phyloP scores from a whole-genome alignment of 2,329 filamentous ascomycete genomes.

The Xylaria sp. region DNA sequence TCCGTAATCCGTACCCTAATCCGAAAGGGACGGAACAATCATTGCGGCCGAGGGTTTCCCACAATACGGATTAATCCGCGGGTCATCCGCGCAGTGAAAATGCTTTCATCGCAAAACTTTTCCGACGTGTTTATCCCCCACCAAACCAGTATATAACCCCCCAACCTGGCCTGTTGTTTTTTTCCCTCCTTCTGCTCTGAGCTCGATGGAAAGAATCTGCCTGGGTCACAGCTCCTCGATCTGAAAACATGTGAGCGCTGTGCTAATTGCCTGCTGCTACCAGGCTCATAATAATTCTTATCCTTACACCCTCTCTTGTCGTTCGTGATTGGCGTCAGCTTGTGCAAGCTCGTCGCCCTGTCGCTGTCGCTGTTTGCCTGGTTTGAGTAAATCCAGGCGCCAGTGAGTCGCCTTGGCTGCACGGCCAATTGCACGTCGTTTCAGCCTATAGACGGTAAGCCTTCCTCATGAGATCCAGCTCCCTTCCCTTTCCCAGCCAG shows the following conservation, averaged over 20 bases:
- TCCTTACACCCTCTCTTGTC: neutral
- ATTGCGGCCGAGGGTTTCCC: too few relatives aligned
- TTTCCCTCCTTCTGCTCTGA: neutral
- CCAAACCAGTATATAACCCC: too few relatives aligned
- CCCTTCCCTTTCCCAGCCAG: neutral
- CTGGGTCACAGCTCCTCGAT: neutral
- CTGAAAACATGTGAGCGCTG: slow-evolving; percentile 18
- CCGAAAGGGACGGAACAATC: too few relatives aligned
- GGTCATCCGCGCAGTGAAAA: too few relatives aligned
- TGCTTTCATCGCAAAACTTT: too few relatives aligned
- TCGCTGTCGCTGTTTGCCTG: neutral
- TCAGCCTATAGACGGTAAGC: slow-evolving; percentile 16
- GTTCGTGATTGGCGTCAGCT: neutral
- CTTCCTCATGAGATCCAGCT: neutral
- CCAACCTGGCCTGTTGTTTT: neutral
- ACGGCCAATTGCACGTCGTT: neutral
- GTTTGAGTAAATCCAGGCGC: neutral
- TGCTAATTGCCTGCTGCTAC: slow-evolving; percentile 8
- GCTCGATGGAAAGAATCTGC: neutral
- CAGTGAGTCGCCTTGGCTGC: neutral
- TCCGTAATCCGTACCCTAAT: too few relatives aligned
- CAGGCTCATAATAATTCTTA: slow-evolving; percentile 6
- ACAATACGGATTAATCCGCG: too few relatives aligned
- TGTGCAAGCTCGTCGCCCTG: neutral
- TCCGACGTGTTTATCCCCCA: too few relatives aligned